phyloP scores from a whole-genome alignment of 805 yeast genomes.

The Wickerhamiella sorbophila region DNA sequence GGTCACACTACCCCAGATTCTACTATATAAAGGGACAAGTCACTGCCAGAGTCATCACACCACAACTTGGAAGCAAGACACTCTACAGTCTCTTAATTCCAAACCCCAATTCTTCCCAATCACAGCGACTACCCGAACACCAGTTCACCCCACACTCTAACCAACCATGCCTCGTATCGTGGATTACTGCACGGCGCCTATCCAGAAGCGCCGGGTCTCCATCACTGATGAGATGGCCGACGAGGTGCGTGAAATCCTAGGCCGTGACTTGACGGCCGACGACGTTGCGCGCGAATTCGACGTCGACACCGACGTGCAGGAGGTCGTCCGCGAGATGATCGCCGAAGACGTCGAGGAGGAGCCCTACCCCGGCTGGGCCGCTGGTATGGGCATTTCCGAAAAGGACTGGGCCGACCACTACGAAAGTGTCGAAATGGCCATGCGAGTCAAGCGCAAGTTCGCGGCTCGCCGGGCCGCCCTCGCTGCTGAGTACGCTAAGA shows the following conservation, averaged over 20 bases:
- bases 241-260: conserved; percentile 11
- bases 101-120: no score
- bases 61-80: background rate
- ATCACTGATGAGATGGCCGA: conserved; percentile 13
- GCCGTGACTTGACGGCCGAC: conserved; percentile 11
- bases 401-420: conserved; percentile 12
- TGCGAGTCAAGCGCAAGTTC: conserved; percentile 11
- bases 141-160: background rate
- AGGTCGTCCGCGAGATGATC: conserved; percentile 10
- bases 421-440: conserved; percentile 7
- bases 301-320: conserved; percentile 7
- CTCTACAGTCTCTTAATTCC: background rate
- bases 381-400: conserved; percentile 9
- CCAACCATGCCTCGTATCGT: conserved; percentile 9
- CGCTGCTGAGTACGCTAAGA: conserved; percentile 9
- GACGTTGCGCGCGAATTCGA: conserved; percentile 11
- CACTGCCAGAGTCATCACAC: background rate
- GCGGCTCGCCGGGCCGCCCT: conserved; percentile 10
- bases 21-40: background rate
- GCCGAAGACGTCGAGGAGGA: conserved; percentile 11
- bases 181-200: conserved; percentile 11
- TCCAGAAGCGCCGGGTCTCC: conserved; percentile 11
- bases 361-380: conserved; percentile 13
- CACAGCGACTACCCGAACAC: no score
- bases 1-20: background rate